phyloP scores from a whole-genome alignment of 352 stramenopile genomes.

The Pythium vanterpoolii region DNA sequence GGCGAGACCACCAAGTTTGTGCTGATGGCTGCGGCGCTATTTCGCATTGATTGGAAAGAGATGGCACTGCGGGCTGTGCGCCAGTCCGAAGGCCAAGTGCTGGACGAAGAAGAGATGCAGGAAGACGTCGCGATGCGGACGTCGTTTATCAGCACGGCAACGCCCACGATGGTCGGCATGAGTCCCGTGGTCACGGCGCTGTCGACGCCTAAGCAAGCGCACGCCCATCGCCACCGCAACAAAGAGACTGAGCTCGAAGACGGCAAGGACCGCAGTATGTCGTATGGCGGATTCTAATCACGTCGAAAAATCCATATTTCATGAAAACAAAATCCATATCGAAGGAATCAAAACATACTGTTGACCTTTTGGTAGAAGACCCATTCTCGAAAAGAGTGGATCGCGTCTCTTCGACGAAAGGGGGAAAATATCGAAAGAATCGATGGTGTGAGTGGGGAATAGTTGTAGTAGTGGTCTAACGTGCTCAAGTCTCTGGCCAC shows the following conservation, averaged over 20 bases:
- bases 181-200: slow-evolving; percentile 59
- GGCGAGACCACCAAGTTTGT: slow-evolving; percentile 74
- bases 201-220: slow-evolving; percentile 42
- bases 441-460: slow-evolving; percentile 1
- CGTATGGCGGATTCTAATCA: slow-evolving; percentile 16
- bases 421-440: slow-evolving; percentile 14
- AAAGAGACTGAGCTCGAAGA: slow-evolving; percentile 8
- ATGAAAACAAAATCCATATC: slow-evolving; percentile 9
- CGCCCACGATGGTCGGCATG: slow-evolving; percentile 52
- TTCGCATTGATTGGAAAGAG: slow-evolving; percentile 63
- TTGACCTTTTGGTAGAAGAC: not conserved
- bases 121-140: slow-evolving; percentile 60
- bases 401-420: slow-evolving; percentile 13
- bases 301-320: slow-evolving; percentile 8
- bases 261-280: slow-evolving; percentile 17
- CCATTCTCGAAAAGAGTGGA: not conserved
- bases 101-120: slow-evolving; percentile 52
- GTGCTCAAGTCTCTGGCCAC: not conserved
- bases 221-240: slow-evolving; percentile 17
- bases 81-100: slow-evolving; percentile 53
- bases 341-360: slow-evolving; percentile 4
- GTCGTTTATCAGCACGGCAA: slow-evolving; percentile 55
- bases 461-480: slow-evolving; percentile 1
- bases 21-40: slow-evolving; percentile 52
- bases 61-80: slow-evolving; percentile 65